Base-by-base conservation (phyloP, 768 basidiomycete species). In the Russula sp. region DNA sequence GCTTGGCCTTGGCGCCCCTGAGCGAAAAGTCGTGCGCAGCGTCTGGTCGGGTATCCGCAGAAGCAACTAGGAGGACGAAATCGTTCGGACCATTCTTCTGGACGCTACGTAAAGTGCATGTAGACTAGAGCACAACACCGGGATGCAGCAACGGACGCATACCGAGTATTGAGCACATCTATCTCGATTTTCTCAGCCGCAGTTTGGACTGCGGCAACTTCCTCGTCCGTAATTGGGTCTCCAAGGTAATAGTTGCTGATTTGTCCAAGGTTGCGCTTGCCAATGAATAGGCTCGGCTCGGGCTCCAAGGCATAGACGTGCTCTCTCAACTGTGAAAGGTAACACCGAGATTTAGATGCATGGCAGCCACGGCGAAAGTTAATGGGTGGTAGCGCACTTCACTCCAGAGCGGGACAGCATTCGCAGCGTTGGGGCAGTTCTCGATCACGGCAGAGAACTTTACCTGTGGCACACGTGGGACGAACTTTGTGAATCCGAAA, bases 231-330 rank as follows among this genome's bases (percentile, higher is more conserved):
- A 22, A 87, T 83, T 10, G 80, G 70, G 62, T 87, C 79, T 0
- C 90, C 90, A 32, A 86, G 82, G 70, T 95, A 95, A 72, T 94
- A 95, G 70, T 92, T 90, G 35, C 86, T 89, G 56, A 90, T 70
- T 61, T 93, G 90, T 0, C 92, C 92, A 22, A 83, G 77, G 56
- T 73, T 78, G 47, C 85, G 87, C 71, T 93, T 93, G 55, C 92
- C 92, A 65, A 95, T 87, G 71, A 81, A 85, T 60, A 91, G 77
- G 54, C 79, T 81, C 0, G 79, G 72, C 69, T 89, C 85, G 2
- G 92, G 91, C 29, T 73, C 69, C 13, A 78, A 67, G 2, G 85
- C 76, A 71, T 92, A 94, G 47, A 94, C 88, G 69, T 90, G 83
- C 1, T 79, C 83, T 71, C 83, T 83, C 65, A 93, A 75, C 87